Evolutionary conservation across 305 asterid species (phyloP), one percentile per base, ranked within the genome.

Genomic region (Fraxinus albicans): DNA sequence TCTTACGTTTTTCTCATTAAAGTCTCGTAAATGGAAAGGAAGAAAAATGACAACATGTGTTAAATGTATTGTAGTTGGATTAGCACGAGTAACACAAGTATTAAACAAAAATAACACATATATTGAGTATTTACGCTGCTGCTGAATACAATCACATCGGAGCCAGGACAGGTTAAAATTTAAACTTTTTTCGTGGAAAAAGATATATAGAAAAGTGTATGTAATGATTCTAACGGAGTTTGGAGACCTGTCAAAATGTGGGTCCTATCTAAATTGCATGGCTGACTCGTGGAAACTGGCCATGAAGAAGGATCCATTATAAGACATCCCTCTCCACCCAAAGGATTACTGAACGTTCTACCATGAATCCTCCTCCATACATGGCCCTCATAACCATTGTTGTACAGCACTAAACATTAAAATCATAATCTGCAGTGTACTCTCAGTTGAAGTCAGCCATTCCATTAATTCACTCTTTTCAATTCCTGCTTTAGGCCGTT

Each of bases 401-500:
- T 42, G 77, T 63, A 73, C 50, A 60, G 2, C 53, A 23, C 55
- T n/a, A 29, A 4, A 17, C 82, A 81, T 80, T 85, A 79, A 83
- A 83, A 58, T 89, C 86, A 87, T 82, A 38, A 80, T 78, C 82
- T 35, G 78, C 19, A 17, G 74, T 76, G 82, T 86, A 78, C 83
- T 73, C 47, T 69, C 72, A 31, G 38, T 70, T 81, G 78, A 77
- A 53, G 76, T 81, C 85, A 85, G 79, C 81, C 36, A 5, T 70
- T 67, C 76, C 79, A 3, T 1, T 38, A 50, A 15, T 50, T 50
- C 60, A 50, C 60, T 50, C 19, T 13, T 50, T 50, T 15, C 60
- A 15, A 15, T 50, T 44, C 55, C n/a, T 12, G 55, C 55, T 44
- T 3, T 44, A 44, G 55, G 55, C 19, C 33, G 3, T 74, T 19